Percentiles rank a stretch among this genome's conserved stretches.
Evolutionary conservation across 139 green algal genomes (phyloP).

Genomic region (Asterochloris sp.): DNA sequence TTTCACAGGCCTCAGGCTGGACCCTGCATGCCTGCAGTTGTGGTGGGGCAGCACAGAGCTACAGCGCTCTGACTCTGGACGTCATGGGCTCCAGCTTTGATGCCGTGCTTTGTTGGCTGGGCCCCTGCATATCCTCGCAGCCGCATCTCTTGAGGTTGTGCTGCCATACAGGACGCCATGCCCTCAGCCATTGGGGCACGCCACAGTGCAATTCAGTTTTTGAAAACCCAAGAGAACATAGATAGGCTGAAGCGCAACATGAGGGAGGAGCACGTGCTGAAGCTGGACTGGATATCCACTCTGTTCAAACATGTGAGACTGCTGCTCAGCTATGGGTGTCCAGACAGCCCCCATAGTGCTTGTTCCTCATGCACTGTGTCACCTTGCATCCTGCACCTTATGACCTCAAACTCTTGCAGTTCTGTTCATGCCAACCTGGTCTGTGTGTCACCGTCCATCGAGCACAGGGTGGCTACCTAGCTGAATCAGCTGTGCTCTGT

Average conservation of each 20-base stretch:
- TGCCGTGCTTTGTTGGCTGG: too few species aligned
- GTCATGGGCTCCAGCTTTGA: too few species aligned
- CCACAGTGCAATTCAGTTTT: slow-evolving; percentile 15
- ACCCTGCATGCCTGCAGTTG: neutral
- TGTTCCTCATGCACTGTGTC: neutral
- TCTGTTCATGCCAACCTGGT: too few species aligned
- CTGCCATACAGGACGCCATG: slow-evolving; percentile 3
- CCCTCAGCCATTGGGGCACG: slow-evolving; percentile 15
- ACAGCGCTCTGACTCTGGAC: too few species aligned
- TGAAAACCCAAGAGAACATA: slow-evolving; percentile 27
- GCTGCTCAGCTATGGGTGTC: neutral
- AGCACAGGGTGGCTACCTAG: neutral
- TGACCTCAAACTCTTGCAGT: neutral
- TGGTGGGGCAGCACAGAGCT: too few species aligned
- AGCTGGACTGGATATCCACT: slow-evolving; percentile 42
- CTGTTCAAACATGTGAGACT: slow-evolving; percentile 36
- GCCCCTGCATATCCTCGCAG: too few species aligned
- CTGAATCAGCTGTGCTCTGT: neutral
- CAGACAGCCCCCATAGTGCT: neutral
- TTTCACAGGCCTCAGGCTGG: too few species aligned
- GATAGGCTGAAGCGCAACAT: slow-evolving; percentile 35
- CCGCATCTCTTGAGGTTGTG: too few species aligned
- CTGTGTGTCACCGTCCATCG: too few species aligned
- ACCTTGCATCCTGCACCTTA: neutral
- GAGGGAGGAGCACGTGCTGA: slow-evolving; percentile 40